phyloP scores from a whole-genome alignment of 495 filamentous ascomycete species.

The Lepidopterella palustris region DNA sequence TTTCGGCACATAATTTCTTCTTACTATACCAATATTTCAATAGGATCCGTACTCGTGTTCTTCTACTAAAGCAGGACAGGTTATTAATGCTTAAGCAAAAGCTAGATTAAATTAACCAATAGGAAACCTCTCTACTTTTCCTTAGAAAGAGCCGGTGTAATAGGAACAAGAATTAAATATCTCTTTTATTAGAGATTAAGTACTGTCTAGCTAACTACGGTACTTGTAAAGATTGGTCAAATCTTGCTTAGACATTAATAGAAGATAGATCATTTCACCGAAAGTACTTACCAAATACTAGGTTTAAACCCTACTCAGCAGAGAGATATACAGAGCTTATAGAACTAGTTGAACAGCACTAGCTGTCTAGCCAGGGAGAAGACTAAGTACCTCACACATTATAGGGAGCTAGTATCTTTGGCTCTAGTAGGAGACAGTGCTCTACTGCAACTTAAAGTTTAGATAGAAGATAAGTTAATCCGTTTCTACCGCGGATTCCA shows the following conservation, averaged over 20 bases:
- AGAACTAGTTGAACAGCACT: constrained; percentile 33
- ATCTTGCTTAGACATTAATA: neutral
- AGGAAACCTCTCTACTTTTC: neutral
- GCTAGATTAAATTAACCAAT: neutral
- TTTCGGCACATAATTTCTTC: neutral
- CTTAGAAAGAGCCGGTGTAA: neutral
- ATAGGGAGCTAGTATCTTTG: constrained; percentile 24
- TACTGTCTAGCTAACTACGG: neutral
- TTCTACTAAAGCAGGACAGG: neutral
- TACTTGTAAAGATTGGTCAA: neutral
- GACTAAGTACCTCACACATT: constrained; percentile 27
- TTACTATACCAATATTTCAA: neutral
- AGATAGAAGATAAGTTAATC: constrained; percentile 31
- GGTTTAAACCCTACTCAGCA: neutral
- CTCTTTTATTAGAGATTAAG: neutral
- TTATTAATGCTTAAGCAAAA: neutral
- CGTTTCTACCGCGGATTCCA: constrained; percentile 25
- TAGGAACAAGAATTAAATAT: neutral
- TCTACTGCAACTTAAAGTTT: constrained; percentile 23
- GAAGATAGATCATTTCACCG: neutral
- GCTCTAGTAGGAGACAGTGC: constrained; percentile 1
- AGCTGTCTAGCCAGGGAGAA: constrained; percentile 30
- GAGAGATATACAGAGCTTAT: constrained; percentile 19
- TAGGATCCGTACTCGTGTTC: neutral
- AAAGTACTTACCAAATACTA: neutral